Percentiles rank a stretch among this genome's conserved stretches.
phyloP scores from a whole-genome alignment of 805 yeast genomes.

The Sugiyamaella floridensis region DNA sequence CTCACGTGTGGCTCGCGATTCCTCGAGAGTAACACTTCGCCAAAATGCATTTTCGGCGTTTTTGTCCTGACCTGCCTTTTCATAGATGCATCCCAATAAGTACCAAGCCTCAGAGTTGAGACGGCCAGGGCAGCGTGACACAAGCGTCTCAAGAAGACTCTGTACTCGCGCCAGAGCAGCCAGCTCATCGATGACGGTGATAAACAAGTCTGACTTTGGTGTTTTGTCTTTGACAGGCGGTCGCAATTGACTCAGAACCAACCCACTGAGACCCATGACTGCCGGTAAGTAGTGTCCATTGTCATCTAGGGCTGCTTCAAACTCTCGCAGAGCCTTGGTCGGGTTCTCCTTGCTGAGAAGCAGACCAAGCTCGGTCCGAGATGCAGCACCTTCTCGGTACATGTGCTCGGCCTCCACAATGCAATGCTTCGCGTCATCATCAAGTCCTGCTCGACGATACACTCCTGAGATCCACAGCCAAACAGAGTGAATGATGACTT shows the following conservation, averaged over 20 bases:
- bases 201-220: constrained; percentile 30
- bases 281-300: constrained; percentile 44
- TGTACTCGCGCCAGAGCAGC: constrained; percentile 49
- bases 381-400: constrained; percentile 39
- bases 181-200: constrained; percentile 47
- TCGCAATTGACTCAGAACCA: constrained; percentile 12
- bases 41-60: constrained; percentile 46
- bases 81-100: constrained; percentile 58
- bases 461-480: constrained; percentile 73
- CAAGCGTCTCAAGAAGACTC: constrained; percentile 34
- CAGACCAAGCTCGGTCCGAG: constrained; percentile 45
- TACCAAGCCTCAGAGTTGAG: constrained; percentile 60
- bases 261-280: constrained; percentile 35
- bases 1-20: constrained; percentile 47
- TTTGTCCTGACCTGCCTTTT: constrained; percentile 46
- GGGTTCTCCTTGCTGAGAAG: constrained; percentile 37
- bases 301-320: constrained; percentile 54
- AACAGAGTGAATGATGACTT: constrained; percentile 38
- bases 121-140: constrained; percentile 37
- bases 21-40: constrained; percentile 57
- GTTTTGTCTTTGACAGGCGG: background rate
- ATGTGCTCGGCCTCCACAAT: constrained; percentile 61
- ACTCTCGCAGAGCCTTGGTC: constrained; percentile 50
- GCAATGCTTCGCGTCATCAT: constrained; percentile 61
- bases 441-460: constrained; percentile 49